phyloP scores from a whole-genome alignment of 176 grass and related monocot species.

The Otatea glauca region DNA sequence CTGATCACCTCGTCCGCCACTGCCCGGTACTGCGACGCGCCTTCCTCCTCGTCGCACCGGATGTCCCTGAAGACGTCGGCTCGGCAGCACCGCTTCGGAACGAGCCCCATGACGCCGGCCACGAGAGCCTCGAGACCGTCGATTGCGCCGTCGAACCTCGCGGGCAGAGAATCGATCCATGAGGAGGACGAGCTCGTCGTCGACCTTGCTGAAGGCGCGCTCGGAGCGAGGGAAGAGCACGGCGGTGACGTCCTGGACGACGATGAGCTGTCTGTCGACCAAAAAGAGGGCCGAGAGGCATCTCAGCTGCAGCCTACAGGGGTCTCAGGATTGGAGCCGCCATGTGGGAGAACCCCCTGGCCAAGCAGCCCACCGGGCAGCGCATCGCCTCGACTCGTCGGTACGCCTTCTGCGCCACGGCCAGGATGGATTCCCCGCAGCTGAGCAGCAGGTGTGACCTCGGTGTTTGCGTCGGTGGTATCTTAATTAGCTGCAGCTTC shows the following conservation, averaged over 20 bases:
- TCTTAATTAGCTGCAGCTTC: neutral
- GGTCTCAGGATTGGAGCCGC: slow-evolving; percentile 26
- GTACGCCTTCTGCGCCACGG: slow-evolving; percentile 26
- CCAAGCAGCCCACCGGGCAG: slow-evolving; percentile 31
- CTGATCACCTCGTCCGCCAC: neutral
- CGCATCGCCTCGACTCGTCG: slow-evolving; percentile 31
- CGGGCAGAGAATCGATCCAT: slow-evolving; percentile 39
- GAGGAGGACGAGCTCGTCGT: slow-evolving; percentile 36
- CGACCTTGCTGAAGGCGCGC: neutral
- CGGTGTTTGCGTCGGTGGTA: neutral
- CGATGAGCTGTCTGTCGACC: slow-evolving; percentile 18
- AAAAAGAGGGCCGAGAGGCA: slow-evolving; percentile 43
- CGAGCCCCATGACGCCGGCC: neutral
- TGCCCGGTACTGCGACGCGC: neutral
- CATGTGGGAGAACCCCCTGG: slow-evolving; percentile 13
- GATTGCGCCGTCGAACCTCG: slow-evolving; percentile 22
- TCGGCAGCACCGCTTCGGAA: neutral
- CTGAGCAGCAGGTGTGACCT: slow-evolving; percentile 41
- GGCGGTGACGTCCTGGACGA: slow-evolving; percentile 16
- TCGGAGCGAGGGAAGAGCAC: slow-evolving; percentile 9
- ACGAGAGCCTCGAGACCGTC: slow-evolving; percentile 15
- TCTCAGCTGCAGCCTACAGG: slow-evolving; percentile 28
- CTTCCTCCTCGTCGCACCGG: neutral
- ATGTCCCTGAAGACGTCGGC: slow-evolving; percentile 1
- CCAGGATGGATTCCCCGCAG: slow-evolving; percentile 2